Percentiles rank a stretch among this genome's conserved stretches.
These are phyloP conservation scores for Quercus agrifolia DNA, from an alignment of 306 rosid species.

Conservation along the genomic window DNA sequence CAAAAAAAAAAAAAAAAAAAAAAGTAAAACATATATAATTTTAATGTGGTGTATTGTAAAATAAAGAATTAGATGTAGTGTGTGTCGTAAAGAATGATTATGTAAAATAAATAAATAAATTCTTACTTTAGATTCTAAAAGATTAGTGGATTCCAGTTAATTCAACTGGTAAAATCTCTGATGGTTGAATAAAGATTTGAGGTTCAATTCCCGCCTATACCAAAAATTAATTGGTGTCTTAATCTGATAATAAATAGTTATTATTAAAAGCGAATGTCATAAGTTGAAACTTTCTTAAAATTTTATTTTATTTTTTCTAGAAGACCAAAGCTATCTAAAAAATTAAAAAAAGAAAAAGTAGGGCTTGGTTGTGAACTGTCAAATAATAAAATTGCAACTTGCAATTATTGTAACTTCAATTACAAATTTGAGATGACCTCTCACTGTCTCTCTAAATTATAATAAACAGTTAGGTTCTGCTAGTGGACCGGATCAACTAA, in stretches of 20 bases:
- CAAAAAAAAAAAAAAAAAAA: too few species aligned
- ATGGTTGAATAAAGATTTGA: too few species aligned
- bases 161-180: too few species aligned
- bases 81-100: fast-evolving
- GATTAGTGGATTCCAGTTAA: fast-evolving
- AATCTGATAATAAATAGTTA: fast-evolving
- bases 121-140: too few species aligned
- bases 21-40: too few species aligned
- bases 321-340: background rate
- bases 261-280: fast-evolving
- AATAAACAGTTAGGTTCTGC: background rate
- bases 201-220: fast-evolving
- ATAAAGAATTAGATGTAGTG: too few species aligned
- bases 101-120: too few species aligned
- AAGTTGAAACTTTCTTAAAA: fast-evolving
- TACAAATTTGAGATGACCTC: conserved; percentile 1
- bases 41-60: too few species aligned
- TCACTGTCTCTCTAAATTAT: background rate
- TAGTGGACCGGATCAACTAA: conserved; percentile 4
- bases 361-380: background rate
- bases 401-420: background rate
- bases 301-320: too few species aligned
- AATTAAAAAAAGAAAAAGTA: background rate
- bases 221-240: fast-evolving
- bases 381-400: background rate